phyloP scores from a whole-genome alignment of 1,284 basidiomycete genomes.

The Sphaerobolus stellatus region DNA sequence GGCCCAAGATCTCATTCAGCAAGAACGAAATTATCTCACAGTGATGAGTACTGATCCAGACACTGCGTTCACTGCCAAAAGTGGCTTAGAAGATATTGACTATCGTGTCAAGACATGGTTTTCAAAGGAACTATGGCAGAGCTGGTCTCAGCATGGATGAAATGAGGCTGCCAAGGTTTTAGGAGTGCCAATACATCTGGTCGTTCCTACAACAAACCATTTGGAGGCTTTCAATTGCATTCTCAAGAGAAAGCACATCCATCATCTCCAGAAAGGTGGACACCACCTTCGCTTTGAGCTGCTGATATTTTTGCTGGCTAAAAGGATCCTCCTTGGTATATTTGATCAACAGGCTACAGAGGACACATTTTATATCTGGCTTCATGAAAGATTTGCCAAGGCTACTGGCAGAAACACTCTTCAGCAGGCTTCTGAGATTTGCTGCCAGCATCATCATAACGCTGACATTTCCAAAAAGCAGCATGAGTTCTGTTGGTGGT shows the following conservation, averaged over 20 bases:
- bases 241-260: conserved; percentile 33
- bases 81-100: conserved; percentile 8
- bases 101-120: conserved; percentile 25
- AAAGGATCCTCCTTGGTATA: conserved; percentile 26
- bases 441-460: not conserved
- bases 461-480: not conserved
- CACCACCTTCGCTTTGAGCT: conserved; percentile 30
- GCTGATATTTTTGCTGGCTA: conserved; percentile 26
- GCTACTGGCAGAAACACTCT: not conserved
- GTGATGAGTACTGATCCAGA: not conserved
- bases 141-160: conserved; percentile 32
- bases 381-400: not conserved
- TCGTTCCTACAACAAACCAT: conserved; percentile 41
- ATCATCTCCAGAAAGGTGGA: conserved; percentile 27
- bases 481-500: not conserved
- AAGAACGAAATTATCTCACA: conserved; percentile 5
- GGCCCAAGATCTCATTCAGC: conserved; percentile 1
- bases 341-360: conserved; percentile 14
- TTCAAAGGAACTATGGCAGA: conserved; percentile 21
- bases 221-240: conserved; percentile 40
- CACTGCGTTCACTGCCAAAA: conserved; percentile 20
- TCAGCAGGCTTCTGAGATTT: not conserved
- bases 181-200: conserved; percentile 22
- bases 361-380: not conserved
- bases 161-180: conserved; percentile 25